phyloP scores from a whole-genome alignment of 805 yeast genomes.

The Wickerhamiella slavikovae region DNA sequence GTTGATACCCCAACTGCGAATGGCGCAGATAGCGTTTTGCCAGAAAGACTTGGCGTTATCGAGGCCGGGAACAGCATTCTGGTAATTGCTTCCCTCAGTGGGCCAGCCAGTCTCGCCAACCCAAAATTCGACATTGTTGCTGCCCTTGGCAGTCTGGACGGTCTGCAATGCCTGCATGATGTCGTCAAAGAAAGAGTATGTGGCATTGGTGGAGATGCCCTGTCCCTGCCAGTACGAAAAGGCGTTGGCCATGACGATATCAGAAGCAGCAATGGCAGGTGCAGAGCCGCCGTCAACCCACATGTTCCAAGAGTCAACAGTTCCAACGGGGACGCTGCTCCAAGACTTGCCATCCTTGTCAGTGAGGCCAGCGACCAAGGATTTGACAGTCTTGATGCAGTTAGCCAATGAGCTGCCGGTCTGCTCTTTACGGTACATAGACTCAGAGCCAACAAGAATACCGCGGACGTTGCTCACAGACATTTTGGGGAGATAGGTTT shows the following conservation, averaged over 20 bases:
- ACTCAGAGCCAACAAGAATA: constrained; percentile 87
- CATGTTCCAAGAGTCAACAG: constrained; percentile 91
- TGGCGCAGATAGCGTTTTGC: constrained; percentile 78
- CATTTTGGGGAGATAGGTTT: constrained; percentile 47
- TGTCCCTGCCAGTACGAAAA: constrained; percentile 99
- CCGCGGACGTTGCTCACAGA: constrained; percentile 42
- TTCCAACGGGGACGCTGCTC: constrained; percentile 57
- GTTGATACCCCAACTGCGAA: constrained; percentile 91
- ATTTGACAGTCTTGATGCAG: constrained; percentile 42
- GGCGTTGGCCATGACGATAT: constrained; percentile 79
- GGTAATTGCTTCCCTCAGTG: constrained; percentile 58
- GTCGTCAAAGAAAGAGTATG: constrained; percentile 87
- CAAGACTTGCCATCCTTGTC: constrained; percentile 73
- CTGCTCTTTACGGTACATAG: constrained; percentile 76
- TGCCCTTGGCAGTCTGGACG: constrained; percentile 71
- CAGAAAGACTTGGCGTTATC: constrained; percentile 63
- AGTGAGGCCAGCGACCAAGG: constrained; percentile 33
- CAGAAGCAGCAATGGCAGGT: constrained; percentile 62
- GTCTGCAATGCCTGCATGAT: constrained; percentile 92
- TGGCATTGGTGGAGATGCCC: constrained; percentile 54
- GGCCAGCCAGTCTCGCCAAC: constrained; percentile 99
- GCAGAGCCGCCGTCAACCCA: constrained; percentile 57
- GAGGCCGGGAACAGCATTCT: constrained; percentile 43
- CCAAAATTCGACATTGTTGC: constrained; percentile 74
- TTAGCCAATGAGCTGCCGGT: constrained; percentile 54